These are phyloP conservation scores for Vishniacozyma victoriae DNA, from an alignment of 768 basidiomycete species.

Conservation along the genomic window DNA sequence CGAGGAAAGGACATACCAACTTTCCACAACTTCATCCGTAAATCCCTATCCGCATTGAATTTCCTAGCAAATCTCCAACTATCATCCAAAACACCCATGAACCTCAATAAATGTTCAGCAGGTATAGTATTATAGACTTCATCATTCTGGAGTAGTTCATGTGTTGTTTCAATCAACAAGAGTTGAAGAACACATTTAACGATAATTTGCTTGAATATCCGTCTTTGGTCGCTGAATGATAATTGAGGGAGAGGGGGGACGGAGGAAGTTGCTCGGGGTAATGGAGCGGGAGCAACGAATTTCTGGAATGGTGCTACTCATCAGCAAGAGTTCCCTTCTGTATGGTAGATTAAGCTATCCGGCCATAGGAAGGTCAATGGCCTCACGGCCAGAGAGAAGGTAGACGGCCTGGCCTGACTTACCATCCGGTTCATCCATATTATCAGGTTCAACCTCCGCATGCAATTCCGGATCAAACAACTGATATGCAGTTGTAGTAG, in stretches of 20 bases:
- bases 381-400: not conserved
- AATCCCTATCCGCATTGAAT: constrained; percentile 97
- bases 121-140: constrained; percentile 90
- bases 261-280: constrained; percentile 65
- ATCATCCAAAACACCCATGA: constrained; percentile 94
- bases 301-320: constrained; percentile 33
- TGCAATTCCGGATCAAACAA: constrained; percentile 87
- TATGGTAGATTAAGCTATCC: not conserved
- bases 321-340: not conserved
- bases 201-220: constrained; percentile 96
- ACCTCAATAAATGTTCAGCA: constrained; percentile 79
- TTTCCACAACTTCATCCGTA: constrained; percentile 97
- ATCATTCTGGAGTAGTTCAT: constrained; percentile 86
- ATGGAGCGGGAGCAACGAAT: constrained; percentile 56
- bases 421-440: constrained; percentile 32
- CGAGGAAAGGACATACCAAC: too few species aligned
- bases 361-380: not conserved
- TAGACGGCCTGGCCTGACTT: constrained; percentile 4
- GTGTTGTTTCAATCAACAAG: constrained; percentile 92
- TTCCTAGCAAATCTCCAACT: constrained; percentile 94
- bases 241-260: constrained; percentile 42
- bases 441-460: constrained; percentile 59
- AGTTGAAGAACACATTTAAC: constrained; percentile 98
- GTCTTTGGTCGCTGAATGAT: constrained; percentile 59
- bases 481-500: constrained; percentile 94